Conservation (phyloP, 768 basidiomycete genomes). For the Sporobolomyces roseus region DNA sequence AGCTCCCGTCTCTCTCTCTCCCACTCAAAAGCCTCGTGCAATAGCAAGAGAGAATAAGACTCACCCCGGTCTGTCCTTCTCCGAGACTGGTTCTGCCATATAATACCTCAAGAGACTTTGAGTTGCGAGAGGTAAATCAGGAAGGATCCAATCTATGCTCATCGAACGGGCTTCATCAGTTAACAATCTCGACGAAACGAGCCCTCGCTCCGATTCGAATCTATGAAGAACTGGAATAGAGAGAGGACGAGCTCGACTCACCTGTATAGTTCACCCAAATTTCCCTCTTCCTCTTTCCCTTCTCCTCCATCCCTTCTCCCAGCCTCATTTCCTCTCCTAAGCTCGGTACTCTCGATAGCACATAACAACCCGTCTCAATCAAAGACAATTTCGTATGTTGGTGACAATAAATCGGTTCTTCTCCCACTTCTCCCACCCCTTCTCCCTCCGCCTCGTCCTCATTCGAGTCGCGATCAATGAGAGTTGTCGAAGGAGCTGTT, state of each 20-base stretch:
- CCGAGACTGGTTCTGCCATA: conserved; percentile 16
- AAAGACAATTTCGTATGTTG: conserved; percentile 7
- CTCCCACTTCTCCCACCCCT: background rate
- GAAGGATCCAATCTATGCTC: conserved; percentile 38
- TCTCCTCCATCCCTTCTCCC: background rate
- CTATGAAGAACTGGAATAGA: background rate
- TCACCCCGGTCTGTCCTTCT: conserved; percentile 9
- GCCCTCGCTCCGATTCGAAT: no score
- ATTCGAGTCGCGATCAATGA: background rate
- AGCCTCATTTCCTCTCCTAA: no score
- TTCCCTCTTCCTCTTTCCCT: background rate
- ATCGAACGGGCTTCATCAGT: no score
- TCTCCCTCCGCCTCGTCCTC: background rate
- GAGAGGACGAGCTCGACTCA: background rate
- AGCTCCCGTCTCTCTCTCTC: no score
- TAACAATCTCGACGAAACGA: no score
- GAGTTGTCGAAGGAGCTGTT: background rate
- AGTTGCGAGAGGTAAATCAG: conserved; percentile 18
- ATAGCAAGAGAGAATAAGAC: background rate
- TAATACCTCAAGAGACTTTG: conserved; percentile 15
- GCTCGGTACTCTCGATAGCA: background rate
- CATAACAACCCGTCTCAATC: conserved; percentile 6
- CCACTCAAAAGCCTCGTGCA: no score
- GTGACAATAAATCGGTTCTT: conserved; percentile 10
- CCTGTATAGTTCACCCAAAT: conserved; percentile 11